Base-by-base conservation (phyloP, 2,329 filamentous ascomycete species). In the Mycosphaerella sp. region DNA sequence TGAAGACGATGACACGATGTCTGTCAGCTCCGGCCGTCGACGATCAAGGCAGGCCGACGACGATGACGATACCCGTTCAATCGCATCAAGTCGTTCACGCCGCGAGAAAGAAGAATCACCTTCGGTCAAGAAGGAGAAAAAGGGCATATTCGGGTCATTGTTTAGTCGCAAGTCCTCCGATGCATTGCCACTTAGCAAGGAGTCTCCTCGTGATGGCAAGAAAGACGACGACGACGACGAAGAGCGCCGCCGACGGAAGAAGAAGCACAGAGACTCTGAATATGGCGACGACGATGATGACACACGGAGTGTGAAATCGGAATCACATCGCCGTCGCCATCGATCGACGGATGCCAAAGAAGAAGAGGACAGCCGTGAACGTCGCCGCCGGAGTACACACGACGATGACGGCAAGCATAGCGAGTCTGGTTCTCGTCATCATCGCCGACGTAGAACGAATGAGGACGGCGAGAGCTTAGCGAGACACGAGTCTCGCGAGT, bases 131-230 rank as follows among this genome's bases (percentile, higher is more conserved):
- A 73, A 74, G 48, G 74, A 74, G 56, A 72, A 73, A 59, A 74
- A 74, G 46, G 71, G 71, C 45, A 73, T 75, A 10, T 51, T 78
- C 6, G 72, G 77, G 47, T 72, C 74, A 4, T 59, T 77, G 7
- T 76, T 77, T 56, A 67, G 70, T 32, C 70, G 73, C 59, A 77
- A 74, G 63, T 74, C 74, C 2, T 71, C 23, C 50, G 62, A 64
- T 23, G 61, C 59, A 10, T 52, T 56, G 1, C 34, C 54, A 7
- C 44, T 63, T 46, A 63, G 56, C 45, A 46, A 60, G 26, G 58
- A 57, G 5, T 59, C 58, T 1, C 58, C 60, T 6, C 55, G 62
- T 10, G 62, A 64, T 11, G 59, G 59, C 53, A 57, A 55, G 36
- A 39, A 57, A 39, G 70, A 72, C 40, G 69, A 72, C 9, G 69